Evolutionary conservation across 441 rosid genomes (phyloP), one percentile per base, ranked within the genome.

Genomic region (Mallotus repandus): DNA sequence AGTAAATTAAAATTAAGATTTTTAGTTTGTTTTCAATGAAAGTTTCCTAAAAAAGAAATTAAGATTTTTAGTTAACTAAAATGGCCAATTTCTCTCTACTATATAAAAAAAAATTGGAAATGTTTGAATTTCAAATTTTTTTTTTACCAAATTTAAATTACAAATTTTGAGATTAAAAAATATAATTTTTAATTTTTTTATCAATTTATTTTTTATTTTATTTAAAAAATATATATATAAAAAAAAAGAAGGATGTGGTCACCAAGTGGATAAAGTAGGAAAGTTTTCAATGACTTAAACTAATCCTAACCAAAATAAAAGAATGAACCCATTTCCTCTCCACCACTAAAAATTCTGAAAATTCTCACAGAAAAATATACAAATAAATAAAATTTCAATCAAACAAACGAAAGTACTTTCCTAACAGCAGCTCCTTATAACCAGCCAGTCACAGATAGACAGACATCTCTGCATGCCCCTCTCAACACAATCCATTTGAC

Each of bases 231-330:
- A 25, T 25, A 25, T 29, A 25, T 0, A 25, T 25, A 25, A 1
- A 29, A 5, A 16, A 46, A 48, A 45, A 6, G 19, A 67, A 67
- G 49, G 58, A 15, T 29, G 70, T 67, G 70, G 70, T 52, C 50
- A 63, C 61, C 46, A 53, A 21, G 72, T 41, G 75, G 72, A 76
- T 76, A 71, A 58, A 65, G 62, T 49, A 43, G 19, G 46, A 21
- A 52, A 38, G 25, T 59, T 45, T 80, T 64, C 66, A 16, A 22
- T 11, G 59, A 69, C 74, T 22, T 21, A 11, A 16, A 46, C 3
- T 1, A 29, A 29, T 56, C 32, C 59, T 12, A 45, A 7, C 5
- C 49, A 55, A 35, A 55, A 22, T 21, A 25, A 22, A 62, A 48
- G 32, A 16, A 7, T 55, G 5, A 59, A 50, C 52, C 49, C 59